phyloP scores from a whole-genome alignment of 805 yeast species.

The Metschnikowia matae region DNA sequence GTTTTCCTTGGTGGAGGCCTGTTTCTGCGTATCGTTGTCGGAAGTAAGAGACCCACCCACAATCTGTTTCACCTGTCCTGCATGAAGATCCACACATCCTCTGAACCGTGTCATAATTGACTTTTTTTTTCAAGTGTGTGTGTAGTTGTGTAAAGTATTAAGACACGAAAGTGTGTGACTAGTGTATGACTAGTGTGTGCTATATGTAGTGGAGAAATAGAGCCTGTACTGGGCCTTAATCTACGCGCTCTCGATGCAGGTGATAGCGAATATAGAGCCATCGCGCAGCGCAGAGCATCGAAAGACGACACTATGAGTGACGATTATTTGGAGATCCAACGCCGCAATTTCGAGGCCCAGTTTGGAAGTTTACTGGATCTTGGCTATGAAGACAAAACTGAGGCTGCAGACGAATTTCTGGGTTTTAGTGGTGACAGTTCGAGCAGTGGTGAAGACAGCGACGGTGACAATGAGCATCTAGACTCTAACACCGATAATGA shows the following conservation, averaged over 20 bases:
- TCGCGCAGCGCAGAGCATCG: constrained; percentile 4
- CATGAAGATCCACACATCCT: constrained; percentile 94
- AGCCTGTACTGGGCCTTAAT: background rate
- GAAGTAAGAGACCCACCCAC: constrained; percentile 84
- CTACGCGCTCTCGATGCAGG: background rate
- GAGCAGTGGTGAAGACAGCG: constrained; percentile 2
- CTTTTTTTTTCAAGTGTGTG: too few relatives aligned
- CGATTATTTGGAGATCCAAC: constrained; percentile 48
- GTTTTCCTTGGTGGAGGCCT: constrained; percentile 43
- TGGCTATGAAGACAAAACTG: constrained; percentile 43
- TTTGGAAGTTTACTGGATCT: constrained; percentile 55
- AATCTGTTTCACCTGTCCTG: constrained; percentile 93
- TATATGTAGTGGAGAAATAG: too few relatives aligned
- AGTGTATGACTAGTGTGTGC: too few relatives aligned
- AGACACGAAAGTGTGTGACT: too few relatives aligned
- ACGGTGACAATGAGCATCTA: constrained; percentile 1
- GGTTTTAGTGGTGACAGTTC: constrained; percentile 9
- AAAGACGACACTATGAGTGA: constrained; percentile 17
- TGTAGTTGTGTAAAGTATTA: too few relatives aligned
- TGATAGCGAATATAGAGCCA: background rate
- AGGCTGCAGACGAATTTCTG: constrained; percentile 6
- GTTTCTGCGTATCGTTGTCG: constrained; percentile 41
- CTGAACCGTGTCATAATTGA: constrained; percentile 75
- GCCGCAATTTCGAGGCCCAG: constrained; percentile 59
- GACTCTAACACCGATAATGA: background rate